Percentiles rank a stretch among this genome's conserved stretches.
phyloP scores from a whole-genome alignment of 108 stramenopile species.

The Nannochloropsis gaditana region DNA sequence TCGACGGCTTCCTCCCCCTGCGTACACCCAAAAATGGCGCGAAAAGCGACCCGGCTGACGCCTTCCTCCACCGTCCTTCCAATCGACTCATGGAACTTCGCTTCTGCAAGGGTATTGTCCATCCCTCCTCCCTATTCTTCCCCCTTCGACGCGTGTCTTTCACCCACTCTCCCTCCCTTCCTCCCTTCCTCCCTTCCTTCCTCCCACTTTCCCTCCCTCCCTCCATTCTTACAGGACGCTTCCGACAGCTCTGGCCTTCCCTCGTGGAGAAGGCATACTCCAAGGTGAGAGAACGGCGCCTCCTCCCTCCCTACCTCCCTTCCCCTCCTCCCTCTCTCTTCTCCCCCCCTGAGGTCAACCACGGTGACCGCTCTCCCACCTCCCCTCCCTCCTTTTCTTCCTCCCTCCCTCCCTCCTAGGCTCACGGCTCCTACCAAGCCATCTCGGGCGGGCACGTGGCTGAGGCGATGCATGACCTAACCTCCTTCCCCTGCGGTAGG shows the following conservation, averaged over 20 bases:
- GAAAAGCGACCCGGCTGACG: not conserved
- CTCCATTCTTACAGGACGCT: not conserved
- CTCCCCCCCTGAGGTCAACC: not conserved
- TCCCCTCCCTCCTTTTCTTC: not conserved
- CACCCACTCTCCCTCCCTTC: not conserved
- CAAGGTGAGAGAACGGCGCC: not conserved
- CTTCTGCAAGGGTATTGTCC: not conserved
- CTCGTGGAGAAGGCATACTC: not conserved
- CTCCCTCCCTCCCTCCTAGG: constrained; percentile 2
- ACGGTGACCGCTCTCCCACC: not conserved
- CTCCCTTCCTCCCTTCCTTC: not conserved
- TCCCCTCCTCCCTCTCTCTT: not conserved
- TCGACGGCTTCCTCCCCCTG: not conserved
- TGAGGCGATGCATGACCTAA: constrained; percentile 75
- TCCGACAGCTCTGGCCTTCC: not conserved
- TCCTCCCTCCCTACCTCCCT: not conserved
- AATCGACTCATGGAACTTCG: not conserved
- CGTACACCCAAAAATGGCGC: not conserved
- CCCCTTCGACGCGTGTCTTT: too few species aligned
- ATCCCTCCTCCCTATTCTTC: not conserved
- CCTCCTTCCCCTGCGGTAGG: constrained; percentile 28
- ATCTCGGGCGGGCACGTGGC: constrained; percentile 72
- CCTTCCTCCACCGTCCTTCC: not conserved
- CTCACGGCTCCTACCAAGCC: constrained; percentile 66
- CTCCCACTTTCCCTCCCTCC: not conserved